Conservation (phyloP, 805 yeast genomes). For the Candida methanosorbosa region DNA sequence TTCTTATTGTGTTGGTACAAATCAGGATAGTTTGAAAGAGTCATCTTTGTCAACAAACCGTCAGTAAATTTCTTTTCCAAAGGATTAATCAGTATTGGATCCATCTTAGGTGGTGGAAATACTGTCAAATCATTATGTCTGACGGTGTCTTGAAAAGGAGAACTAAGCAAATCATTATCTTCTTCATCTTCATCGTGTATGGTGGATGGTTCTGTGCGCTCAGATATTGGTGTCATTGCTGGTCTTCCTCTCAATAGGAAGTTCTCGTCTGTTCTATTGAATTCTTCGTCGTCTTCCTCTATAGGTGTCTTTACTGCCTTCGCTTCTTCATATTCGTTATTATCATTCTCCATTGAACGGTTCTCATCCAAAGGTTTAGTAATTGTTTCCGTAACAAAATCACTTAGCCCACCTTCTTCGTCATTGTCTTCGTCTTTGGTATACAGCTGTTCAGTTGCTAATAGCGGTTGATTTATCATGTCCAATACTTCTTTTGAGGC, state of each 20-base stretch:
- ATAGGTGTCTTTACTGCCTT: background rate
- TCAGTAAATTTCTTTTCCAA: slow-evolving; percentile 32
- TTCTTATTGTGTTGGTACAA: background rate
- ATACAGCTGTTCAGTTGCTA: slow-evolving; percentile 19
- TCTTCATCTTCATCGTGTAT: background rate
- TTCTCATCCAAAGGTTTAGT: slow-evolving; percentile 11
- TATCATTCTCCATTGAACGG: slow-evolving; percentile 1
- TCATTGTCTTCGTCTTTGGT: slow-evolving; percentile 7
- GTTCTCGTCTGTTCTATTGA: background rate
- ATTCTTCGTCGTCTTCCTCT: background rate
- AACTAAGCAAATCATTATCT: slow-evolving; percentile 26
- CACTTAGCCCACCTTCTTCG: slow-evolving; percentile 18
- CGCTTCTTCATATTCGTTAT: background rate
- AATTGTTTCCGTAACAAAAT: slow-evolving; percentile 43
- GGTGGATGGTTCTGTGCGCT: slow-evolving; percentile 6
- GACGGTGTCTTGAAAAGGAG: slow-evolving; percentile 37
- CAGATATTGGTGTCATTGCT: slow-evolving; percentile 7
- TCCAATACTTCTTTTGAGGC: slow-evolving; percentile 67
- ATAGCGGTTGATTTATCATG: slow-evolving; percentile 58
- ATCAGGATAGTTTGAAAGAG: slow-evolving; percentile 23
- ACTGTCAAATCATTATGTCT: slow-evolving; percentile 1
- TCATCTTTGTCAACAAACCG: slow-evolving; percentile 28
- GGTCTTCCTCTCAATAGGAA: background rate
- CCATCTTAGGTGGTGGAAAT: background rate
- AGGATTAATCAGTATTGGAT: slow-evolving; percentile 24